Conservation (phyloP, 306 rosid species). For the Begonia loranthoides region DNA sequence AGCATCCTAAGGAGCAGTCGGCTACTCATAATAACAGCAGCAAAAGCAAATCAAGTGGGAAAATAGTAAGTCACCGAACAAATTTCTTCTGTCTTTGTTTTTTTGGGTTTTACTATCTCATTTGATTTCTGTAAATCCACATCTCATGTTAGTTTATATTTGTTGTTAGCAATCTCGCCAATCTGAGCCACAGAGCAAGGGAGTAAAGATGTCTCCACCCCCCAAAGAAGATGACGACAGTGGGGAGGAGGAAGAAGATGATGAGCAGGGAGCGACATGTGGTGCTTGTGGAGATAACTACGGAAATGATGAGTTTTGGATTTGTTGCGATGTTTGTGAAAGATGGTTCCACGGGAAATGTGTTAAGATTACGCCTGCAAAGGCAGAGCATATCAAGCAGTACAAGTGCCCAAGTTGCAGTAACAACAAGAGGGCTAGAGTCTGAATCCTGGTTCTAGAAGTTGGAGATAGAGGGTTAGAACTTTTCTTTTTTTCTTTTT, state of each 20-base stretch:
- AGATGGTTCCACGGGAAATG: conserved; percentile 83
- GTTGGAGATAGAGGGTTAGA: conserved; percentile 21
- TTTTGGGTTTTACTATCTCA: background rate
- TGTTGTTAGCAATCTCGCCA: conserved; percentile 43
- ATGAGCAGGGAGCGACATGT: conserved; percentile 34
- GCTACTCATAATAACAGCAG: conserved; percentile 63
- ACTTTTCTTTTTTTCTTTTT: conserved; percentile 13
- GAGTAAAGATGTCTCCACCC: conserved; percentile 78
- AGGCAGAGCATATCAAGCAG: conserved; percentile 79
- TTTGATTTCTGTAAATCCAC: background rate
- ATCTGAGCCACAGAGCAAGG: conserved; percentile 64
- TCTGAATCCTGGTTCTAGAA: conserved; percentile 24
- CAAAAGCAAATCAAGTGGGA: conserved; percentile 75
- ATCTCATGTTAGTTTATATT: too few relatives aligned
- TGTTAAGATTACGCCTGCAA: conserved; percentile 68
- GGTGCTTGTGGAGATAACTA: conserved; percentile 73
- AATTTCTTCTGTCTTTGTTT: conserved; percentile 4
- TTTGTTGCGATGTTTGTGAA: conserved; percentile 66
- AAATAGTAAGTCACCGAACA: conserved; percentile 27
- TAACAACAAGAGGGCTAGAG: conserved; percentile 62
- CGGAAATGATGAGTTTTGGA: conserved; percentile 66
- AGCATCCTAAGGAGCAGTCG: conserved; percentile 44
- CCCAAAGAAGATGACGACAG: conserved; percentile 91
- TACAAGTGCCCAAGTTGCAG: conserved; percentile 81
- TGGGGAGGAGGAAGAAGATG: conserved; percentile 76